Percentiles rank a stretch among this genome's conserved stretches.
These are phyloP conservation scores for Falciphora oryzae DNA, from an alignment of 2,329 filamentous ascomycete species.

Conservation along the genomic window DNA sequence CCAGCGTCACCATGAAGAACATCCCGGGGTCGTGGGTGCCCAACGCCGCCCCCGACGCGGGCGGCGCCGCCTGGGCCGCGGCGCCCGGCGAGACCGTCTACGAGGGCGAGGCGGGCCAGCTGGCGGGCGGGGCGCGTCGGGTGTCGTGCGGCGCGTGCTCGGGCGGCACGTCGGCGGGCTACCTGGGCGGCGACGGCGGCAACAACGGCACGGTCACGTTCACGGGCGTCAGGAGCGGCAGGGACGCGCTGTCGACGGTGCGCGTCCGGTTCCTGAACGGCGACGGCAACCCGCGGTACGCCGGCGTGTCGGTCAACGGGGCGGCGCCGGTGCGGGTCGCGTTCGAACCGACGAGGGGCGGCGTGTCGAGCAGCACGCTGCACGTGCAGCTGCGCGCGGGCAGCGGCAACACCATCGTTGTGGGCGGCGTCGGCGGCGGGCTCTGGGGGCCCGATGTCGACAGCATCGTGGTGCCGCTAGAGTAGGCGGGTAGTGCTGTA, in stretches of 20 bases:
- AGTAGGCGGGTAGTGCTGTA: background rate
- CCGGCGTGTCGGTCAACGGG: conserved; percentile 51
- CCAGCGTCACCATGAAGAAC: conserved; percentile 43
- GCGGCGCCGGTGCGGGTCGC: conserved; percentile 39
- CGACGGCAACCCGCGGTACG: conserved; percentile 45
- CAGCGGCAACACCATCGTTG: conserved; percentile 39
- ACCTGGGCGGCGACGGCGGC: conserved; percentile 42
- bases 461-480: conserved; percentile 43
- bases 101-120: conserved; percentile 44
- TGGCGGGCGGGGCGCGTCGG: conserved; percentile 38
- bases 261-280: conserved; percentile 52
- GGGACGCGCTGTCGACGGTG: conserved; percentile 42
- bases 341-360: conserved; percentile 46
- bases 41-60: conserved; percentile 14
- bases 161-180: conserved; percentile 44
- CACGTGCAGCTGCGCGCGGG: conserved; percentile 42
- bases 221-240: conserved; percentile 34
- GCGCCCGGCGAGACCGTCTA: conserved; percentile 42
- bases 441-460: conserved; percentile 47
- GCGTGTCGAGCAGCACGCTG: conserved; percentile 39
- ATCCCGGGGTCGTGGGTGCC: conserved; percentile 46
- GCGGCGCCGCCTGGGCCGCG: conserved; percentile 19
- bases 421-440: conserved; percentile 33
- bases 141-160: conserved; percentile 49
- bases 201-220: conserved; percentile 41